phyloP scores from a whole-genome alignment of 176 grass and related monocot species.

The Carex parvula region DNA sequence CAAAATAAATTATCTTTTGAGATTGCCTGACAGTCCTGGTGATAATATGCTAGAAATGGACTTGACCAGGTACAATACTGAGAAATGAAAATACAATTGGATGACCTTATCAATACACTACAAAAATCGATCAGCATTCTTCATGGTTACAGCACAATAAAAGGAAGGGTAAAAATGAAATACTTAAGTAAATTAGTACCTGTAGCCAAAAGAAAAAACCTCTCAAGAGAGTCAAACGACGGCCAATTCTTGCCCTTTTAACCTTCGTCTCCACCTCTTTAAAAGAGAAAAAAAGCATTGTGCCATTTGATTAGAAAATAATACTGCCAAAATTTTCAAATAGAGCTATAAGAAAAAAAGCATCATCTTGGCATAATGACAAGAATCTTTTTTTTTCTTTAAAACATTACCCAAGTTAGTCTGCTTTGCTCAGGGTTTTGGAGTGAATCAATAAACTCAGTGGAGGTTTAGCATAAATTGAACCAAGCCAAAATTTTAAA shows the following conservation, averaged over 20 bases:
- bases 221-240: constrained; percentile 59
- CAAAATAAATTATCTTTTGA: not conserved
- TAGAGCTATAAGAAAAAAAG: not conserved
- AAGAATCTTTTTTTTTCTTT: no score
- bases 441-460: not conserved
- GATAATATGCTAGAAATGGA: not conserved
- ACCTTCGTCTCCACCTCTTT: constrained; percentile 57
- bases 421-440: no score
- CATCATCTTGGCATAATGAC: not conserved
- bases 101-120: not conserved
- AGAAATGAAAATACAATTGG: not conserved
- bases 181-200: constrained; percentile 23
- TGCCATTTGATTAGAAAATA: constrained; percentile 5
- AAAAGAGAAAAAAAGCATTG: constrained; percentile 22
- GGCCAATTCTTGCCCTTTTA: not conserved
- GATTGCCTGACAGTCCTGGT: not conserved
- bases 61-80: not conserved
- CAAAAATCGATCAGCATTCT: not conserved
- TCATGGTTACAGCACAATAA: not conserved
- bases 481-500: not conserved
- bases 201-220: constrained; percentile 81
- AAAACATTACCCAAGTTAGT: no score
- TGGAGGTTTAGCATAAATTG: not conserved
- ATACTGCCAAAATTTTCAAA: not conserved
- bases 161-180: not conserved